Evolutionary conservation across 1,284 basidiomycete species (phyloP).

Genomic region (Tilletiaria anomala): DNA sequence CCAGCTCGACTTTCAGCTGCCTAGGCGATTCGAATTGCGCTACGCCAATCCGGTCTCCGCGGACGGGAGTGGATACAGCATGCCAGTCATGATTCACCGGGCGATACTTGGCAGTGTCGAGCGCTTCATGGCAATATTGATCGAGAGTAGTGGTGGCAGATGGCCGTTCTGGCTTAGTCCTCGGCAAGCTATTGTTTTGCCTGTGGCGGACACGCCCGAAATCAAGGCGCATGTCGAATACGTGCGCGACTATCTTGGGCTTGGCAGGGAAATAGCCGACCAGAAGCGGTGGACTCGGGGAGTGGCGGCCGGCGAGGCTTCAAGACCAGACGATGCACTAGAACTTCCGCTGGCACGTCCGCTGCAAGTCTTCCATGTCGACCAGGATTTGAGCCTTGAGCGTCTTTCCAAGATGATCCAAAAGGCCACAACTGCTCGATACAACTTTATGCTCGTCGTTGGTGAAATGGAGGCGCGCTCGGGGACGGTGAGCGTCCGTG

Average conservation of each 20-base stretch:
- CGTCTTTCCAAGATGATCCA: conserved; percentile 25
- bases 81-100: conserved; percentile 37
- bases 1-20: conserved; percentile 38
- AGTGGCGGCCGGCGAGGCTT: not conserved
- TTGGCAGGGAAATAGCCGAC: conserved; percentile 4
- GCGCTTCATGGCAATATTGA: conserved; percentile 35
- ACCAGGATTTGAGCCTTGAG: conserved; percentile 20
- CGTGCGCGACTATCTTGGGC: conserved; percentile 11
- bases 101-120: conserved; percentile 37
- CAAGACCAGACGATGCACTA: conserved; percentile 1
- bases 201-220: conserved; percentile 8
- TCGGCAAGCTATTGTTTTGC: conserved; percentile 28
- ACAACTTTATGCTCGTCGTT: conserved; percentile 32
- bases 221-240: conserved; percentile 10
- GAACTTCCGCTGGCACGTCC: conserved; percentile 5
- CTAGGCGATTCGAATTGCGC: conserved; percentile 24
- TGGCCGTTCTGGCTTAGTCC: conserved; percentile 38
- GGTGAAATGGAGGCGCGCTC: conserved; percentile 24
- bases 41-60: conserved; percentile 13
- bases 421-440: conserved; percentile 20
- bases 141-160: conserved; percentile 28
- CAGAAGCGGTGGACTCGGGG: not conserved
- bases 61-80: conserved; percentile 1
- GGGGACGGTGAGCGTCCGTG: conserved; percentile 19
- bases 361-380: conserved; percentile 31